These are phyloP conservation scores for Rhododendron mucronatum DNA, from an alignment of 148 eudicot species.

Conservation along the genomic window DNA sequence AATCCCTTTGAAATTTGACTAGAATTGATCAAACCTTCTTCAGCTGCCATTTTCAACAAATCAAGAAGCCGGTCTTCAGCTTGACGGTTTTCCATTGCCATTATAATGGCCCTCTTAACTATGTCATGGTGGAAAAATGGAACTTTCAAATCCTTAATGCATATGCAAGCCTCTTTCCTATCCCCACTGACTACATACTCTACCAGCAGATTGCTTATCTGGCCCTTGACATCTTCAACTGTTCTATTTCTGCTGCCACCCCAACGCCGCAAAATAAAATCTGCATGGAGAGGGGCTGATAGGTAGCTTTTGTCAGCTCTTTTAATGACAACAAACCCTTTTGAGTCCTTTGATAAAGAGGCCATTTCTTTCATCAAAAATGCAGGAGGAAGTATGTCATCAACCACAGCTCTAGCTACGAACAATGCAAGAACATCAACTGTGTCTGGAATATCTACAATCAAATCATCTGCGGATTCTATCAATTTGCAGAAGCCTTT, in stretches of 20 bases:
- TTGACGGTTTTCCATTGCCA: slow-evolving; percentile 52
- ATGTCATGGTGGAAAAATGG: slow-evolving; percentile 62
- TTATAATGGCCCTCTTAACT: slow-evolving; percentile 39
- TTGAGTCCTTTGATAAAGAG: slow-evolving; percentile 30
- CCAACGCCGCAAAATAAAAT: slow-evolving; percentile 53
- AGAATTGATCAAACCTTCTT: slow-evolving; percentile 51
- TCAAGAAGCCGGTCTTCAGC: slow-evolving; percentile 31
- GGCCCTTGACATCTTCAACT: slow-evolving; percentile 45
- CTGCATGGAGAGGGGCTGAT: slow-evolving; percentile 46
- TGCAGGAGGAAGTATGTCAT: slow-evolving; percentile 61
- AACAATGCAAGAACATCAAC: slow-evolving; percentile 52
- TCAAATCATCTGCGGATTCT: slow-evolving; percentile 50
- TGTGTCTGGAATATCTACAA: slow-evolving; percentile 53
- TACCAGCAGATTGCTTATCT: slow-evolving; percentile 27
- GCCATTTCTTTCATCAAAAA: slow-evolving; percentile 31
- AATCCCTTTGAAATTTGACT: slow-evolving; percentile 63
- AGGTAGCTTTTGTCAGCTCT: slow-evolving; percentile 45
- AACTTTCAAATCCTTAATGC: slow-evolving; percentile 53
- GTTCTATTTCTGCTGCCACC: slow-evolving; percentile 41
- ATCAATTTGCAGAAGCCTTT: slow-evolving; percentile 46
- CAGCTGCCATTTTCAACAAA: slow-evolving; percentile 39
- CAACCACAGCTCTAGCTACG: slow-evolving; percentile 55
- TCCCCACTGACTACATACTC: slow-evolving; percentile 50
- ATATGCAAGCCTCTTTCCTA: slow-evolving; percentile 50
- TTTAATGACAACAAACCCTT: slow-evolving; percentile 42